phyloP scores from a whole-genome alignment of 73 alveolate genomes.

The Symbiodinium natans region DNA sequence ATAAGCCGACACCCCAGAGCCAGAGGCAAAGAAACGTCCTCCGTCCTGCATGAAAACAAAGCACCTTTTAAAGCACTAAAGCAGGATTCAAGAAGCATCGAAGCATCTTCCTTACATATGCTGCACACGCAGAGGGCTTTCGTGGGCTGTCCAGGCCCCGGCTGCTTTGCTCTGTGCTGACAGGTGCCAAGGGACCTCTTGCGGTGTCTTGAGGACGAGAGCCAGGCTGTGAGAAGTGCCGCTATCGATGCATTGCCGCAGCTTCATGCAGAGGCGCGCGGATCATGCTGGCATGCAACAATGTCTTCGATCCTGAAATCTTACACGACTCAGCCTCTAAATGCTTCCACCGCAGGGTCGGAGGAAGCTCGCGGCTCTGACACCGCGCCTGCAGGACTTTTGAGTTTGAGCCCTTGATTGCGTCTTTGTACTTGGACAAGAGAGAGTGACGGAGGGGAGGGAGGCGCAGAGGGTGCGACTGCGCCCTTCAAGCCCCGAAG shows the following conservation, averaged over 20 bases:
- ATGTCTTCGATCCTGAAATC: neutral
- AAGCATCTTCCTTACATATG: too few relatives aligned
- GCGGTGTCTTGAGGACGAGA: neutral
- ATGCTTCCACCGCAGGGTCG: constrained; percentile 13
- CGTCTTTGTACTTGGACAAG: neutral
- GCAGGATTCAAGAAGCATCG: too few relatives aligned
- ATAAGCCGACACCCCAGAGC: too few relatives aligned
- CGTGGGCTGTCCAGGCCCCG: too few relatives aligned
- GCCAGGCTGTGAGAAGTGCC: neutral
- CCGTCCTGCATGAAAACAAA: too few relatives aligned
- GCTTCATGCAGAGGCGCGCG: neutral
- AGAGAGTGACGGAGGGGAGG: too few relatives aligned
- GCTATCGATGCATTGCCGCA: neutral
- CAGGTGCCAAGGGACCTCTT: neutral
- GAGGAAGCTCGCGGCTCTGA: constrained; percentile 36
- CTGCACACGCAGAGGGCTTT: too few relatives aligned
- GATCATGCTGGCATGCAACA: neutral
- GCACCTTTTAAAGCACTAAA: too few relatives aligned
- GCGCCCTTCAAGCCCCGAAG: neutral
- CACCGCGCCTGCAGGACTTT: constrained; percentile 51
- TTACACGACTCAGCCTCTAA: neutral
- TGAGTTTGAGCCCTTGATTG: neutral
- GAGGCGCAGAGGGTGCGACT: neutral
- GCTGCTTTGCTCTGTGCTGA: too few relatives aligned
- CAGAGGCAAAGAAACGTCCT: too few relatives aligned